Conservation (phyloP, 768 basidiomycete species). For the Sarcodon sp. region DNA sequence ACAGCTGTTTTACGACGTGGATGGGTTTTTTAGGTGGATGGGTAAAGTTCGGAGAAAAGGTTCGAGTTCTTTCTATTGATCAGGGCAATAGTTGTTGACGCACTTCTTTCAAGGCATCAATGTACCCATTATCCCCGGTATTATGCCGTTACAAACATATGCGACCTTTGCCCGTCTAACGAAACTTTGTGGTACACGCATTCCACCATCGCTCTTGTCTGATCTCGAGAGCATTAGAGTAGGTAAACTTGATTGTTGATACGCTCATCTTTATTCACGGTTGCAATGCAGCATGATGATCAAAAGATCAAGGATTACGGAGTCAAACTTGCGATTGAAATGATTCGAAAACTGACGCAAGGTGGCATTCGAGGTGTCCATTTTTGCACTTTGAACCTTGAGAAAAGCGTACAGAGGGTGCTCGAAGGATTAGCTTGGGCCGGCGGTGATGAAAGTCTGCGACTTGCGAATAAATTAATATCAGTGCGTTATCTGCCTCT, state of each 20-base stretch:
- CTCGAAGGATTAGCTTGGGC: slow-evolving; percentile 74
- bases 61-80: slow-evolving; percentile 13
- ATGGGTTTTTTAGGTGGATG: slow-evolving; percentile 74
- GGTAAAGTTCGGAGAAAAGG: slow-evolving; percentile 60
- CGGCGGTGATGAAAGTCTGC: slow-evolving; percentile 21
- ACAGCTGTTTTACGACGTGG: slow-evolving; percentile 95
- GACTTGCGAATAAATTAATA: slow-evolving; percentile 51
- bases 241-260: slow-evolving; percentile 11
- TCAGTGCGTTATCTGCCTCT: slow-evolving; percentile 27
- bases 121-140: slow-evolving; percentile 86
- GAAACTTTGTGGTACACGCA: slow-evolving; percentile 73
- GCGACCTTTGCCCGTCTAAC: slow-evolving; percentile 85
- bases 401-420: slow-evolving; percentile 85
- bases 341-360: slow-evolving; percentile 47
- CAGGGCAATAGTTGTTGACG: not conserved
- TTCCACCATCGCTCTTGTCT: slow-evolving; percentile 54
- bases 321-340: slow-evolving; percentile 71
- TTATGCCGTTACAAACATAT: slow-evolving; percentile 98
- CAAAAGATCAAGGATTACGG: slow-evolving; percentile 91
- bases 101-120: slow-evolving; percentile 51
- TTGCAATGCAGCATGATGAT: slow-evolving; percentile 67
- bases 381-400: slow-evolving; percentile 94
- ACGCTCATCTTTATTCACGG: not conserved
- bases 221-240: slow-evolving; percentile 72
- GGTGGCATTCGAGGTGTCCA: slow-evolving; percentile 68